phyloP scores from a whole-genome alignment of 2,329 filamentous ascomycete genomes.

The Colletotrichum siamense region DNA sequence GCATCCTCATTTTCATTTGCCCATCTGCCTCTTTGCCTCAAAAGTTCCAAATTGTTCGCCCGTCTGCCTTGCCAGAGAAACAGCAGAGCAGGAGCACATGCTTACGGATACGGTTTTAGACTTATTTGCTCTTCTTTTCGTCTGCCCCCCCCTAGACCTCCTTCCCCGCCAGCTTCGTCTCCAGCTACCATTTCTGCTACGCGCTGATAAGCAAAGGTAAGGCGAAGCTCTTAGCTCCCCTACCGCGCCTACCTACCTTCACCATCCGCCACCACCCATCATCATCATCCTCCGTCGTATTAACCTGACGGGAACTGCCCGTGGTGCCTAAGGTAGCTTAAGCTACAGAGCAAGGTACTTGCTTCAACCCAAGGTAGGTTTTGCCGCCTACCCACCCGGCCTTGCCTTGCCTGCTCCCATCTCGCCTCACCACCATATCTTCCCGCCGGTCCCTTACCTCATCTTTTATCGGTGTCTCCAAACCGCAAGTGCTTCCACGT shows the following conservation, averaged over 20 bases:
- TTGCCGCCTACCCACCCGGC: neutral
- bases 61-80: neutral
- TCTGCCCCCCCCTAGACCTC: neutral
- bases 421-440: neutral
- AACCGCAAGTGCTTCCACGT: neutral
- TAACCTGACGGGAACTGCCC: neutral
- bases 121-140: neutral
- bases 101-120: neutral
- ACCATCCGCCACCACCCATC: neutral
- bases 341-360: neutral
- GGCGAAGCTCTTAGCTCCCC: conserved; percentile 4
- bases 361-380: neutral
- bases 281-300: neutral
- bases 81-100: neutral
- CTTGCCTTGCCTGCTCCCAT: neutral
- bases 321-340: neutral
- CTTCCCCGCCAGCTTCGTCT: neutral
- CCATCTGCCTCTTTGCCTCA: neutral
- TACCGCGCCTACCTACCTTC: neutral
- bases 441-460: conserved; percentile 4
- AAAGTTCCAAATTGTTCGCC: neutral
- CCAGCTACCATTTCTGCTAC: neutral
- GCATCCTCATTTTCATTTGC: neutral
- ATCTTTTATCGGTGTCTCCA: conserved; percentile 9
- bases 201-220: neutral